phyloP scores from a whole-genome alignment of 805 yeast species.

The Metahyphopichia silvanorum region DNA sequence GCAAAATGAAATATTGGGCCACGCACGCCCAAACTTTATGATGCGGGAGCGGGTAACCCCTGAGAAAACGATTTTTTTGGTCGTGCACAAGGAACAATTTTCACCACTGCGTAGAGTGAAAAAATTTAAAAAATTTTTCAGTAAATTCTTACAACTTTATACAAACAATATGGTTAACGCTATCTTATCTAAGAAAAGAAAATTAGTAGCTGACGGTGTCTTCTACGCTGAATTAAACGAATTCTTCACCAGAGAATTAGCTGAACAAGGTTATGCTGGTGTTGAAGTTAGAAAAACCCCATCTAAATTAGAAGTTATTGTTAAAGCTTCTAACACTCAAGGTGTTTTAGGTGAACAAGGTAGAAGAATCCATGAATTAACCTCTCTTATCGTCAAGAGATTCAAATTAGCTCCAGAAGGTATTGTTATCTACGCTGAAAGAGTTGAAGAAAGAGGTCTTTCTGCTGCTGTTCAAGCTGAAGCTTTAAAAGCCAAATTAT shows the following conservation, averaged over 20 bases:
- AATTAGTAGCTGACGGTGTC: slow-evolving; percentile 99
- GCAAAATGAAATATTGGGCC: no score
- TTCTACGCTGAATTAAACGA: slow-evolving; percentile 99
- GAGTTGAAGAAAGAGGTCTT: slow-evolving; percentile 99
- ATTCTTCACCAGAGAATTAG: slow-evolving; percentile 99
- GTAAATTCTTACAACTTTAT: slow-evolving; percentile 3
- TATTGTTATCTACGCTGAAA: slow-evolving; percentile 94
- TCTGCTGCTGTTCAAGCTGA: slow-evolving; percentile 99
- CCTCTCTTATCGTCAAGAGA: slow-evolving; percentile 97
- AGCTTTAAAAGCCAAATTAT: slow-evolving; percentile 96
- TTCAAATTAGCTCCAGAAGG: slow-evolving; percentile 94
- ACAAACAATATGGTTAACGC: slow-evolving; percentile 28
- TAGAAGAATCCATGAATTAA: slow-evolving; percentile 98
- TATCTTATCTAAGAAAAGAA: slow-evolving; percentile 92
- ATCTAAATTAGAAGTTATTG: slow-evolving; percentile 95
- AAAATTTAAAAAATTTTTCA: slow-evolving; percentile 6
- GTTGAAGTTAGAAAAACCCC: slow-evolving; percentile 99
- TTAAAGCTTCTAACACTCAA: slow-evolving; percentile 98
- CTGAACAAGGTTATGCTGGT: slow-evolving; percentile 99
- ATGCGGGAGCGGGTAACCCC: background rate
- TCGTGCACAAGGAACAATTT: slow-evolving; percentile 4
- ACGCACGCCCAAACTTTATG: background rate
- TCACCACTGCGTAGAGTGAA: slow-evolving; percentile 3
- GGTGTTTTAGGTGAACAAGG: slow-evolving; percentile 99
- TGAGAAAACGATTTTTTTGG: background rate